Evolutionary conservation across 768 basidiomycete species (phyloP), one percentile per base, ranked within the genome.

Genomic region (Antrodiella citrinella): DNA sequence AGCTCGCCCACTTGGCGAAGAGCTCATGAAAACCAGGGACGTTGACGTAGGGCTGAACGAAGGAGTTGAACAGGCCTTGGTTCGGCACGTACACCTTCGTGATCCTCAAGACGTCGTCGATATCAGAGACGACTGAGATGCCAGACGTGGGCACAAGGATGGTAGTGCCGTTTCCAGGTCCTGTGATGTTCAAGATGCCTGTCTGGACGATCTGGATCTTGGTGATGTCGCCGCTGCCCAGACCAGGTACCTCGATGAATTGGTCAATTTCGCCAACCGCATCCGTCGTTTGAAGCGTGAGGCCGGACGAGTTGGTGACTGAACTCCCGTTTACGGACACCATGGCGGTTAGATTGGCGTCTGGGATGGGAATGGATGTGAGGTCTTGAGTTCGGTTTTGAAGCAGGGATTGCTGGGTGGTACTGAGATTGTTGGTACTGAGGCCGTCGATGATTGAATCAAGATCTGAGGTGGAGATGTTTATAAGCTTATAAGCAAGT

Each of bases 61-160:
- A 65, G 9, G 64, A 63, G 57, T 67, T 66, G 48, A 54, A 49
- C 15, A 66, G 62, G 1, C 65, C 66, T 42, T 65, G 38, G 49
- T 62, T 57, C 22, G 66, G 66, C 5, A 62, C 56, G 53, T 65
- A 67, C 35, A 67, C 65, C 48, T 66, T 59, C 21, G 65, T 66
- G 48, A 64, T 58, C 11, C 66, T 62, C 51, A 66, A 61, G 24
- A 67, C 65, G 49, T 67, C 66, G 57, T 67, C 66, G 45, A 67
- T 65, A 55, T 67, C 66, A 26, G 60, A 62, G 38, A 67, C 61
- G 48, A 66, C 51, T 19, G 65, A 65, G 50, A 64, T 51, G n/a
- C 65, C 66, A 1, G 49, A 26, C 9, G 52, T 43, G 3, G 65
- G 63, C 0, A 66, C 66, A 38, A 67, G 59, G 52, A 64, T 62